Evolutionary conservation across 2,329 filamentous ascomycete genomes (phyloP), one percentile per base, ranked within the genome.

Genomic region (Stachybotrys chartarum): DNA sequence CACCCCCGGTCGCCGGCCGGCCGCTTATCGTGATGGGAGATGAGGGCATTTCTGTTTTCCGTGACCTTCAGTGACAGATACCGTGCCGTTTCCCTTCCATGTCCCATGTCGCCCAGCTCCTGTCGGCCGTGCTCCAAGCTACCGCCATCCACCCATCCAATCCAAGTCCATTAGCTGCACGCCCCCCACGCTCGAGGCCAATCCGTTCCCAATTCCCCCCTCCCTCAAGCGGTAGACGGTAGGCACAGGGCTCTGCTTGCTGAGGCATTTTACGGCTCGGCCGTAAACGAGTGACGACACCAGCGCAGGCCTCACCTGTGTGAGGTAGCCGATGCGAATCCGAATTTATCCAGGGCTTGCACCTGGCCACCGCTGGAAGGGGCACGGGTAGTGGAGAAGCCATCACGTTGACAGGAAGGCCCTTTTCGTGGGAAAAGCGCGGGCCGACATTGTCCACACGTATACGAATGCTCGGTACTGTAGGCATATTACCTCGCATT

Each of bases 231-330:
- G 24, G 7, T n/a, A 7, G 17, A 31, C 31, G 50, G 44, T 42
- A 32, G n/a, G 16, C 35, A 31, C 50, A 52, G 32, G 50, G 50
- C 50, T 44, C 48, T 30, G 48, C 17, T 50, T 10, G 57, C 53
- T 59, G 57, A 57, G 57, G 57, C 53, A 59, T 59, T 59, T 59
- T 59, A 52, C 18, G 55, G 53, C 51, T 47, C 18, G 10, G 16
- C 10, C 16, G 8, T 50, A 47, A 31, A 56, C 46, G 50, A 24
- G 53, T 57, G 55, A 57, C 55, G 55, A 57, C 55, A 57, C 55
- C 53, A 44, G 55, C 45, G 30, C 32, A 42, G 24, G 45, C 45
- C 3, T 47, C 35, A 42, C 35, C 35, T 42, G 35, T 42, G 8
- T 14, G 35, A 42, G 35, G 35, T 42, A 42, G 35, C 35, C 35